Evolutionary conservation across 2,329 filamentous ascomycete species (phyloP).

Genomic region (Hypoxylon sp.): DNA sequence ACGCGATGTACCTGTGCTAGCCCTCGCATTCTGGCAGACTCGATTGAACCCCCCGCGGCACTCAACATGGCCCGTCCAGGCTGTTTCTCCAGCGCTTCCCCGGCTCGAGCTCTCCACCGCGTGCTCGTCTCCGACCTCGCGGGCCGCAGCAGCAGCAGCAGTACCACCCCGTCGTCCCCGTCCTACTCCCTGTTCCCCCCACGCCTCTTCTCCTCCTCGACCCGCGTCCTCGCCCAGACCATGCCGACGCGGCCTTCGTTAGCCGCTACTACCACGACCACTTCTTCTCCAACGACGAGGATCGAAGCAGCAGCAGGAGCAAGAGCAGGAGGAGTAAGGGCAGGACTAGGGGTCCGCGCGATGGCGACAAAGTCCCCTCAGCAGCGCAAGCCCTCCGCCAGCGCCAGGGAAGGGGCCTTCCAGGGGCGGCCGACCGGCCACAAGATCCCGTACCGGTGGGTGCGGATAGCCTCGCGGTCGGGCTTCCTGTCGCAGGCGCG

Average conservation of each 20-base stretch:
- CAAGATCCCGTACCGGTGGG: conserved; percentile 53
- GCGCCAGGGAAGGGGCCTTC: conserved; percentile 9
- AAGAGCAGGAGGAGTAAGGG: too few relatives aligned
- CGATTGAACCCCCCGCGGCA: not conserved
- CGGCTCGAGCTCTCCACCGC: conserved; percentile 42
- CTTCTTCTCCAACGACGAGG: too few relatives aligned
- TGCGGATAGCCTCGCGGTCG: conserved; percentile 43
- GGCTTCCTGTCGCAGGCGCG: conserved; percentile 37
- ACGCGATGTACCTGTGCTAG: not conserved
- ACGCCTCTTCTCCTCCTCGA: conserved; percentile 23
- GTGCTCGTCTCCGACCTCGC: conserved; percentile 39
- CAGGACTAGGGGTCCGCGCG: too few relatives aligned
- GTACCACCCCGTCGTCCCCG: not conserved
- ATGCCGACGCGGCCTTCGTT: not conserved
- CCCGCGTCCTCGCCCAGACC: not conserved
- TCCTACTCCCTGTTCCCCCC: conserved; percentile 30
- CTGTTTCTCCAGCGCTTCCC: conserved; percentile 37
- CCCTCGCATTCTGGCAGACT: not conserved
- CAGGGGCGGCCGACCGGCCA: conserved; percentile 52
- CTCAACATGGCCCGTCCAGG: conserved; percentile 38
- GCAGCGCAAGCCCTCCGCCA: conserved; percentile 4
- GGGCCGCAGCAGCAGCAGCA: conserved; percentile 10
- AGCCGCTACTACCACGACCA: not conserved
- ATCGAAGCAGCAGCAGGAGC: too few relatives aligned
- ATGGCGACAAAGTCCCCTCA: too few relatives aligned